Evolutionary conservation across 345 rosid species (phyloP), one percentile per base, ranked within the genome.

Genomic region (Gynandropsis gynandra): DNA sequence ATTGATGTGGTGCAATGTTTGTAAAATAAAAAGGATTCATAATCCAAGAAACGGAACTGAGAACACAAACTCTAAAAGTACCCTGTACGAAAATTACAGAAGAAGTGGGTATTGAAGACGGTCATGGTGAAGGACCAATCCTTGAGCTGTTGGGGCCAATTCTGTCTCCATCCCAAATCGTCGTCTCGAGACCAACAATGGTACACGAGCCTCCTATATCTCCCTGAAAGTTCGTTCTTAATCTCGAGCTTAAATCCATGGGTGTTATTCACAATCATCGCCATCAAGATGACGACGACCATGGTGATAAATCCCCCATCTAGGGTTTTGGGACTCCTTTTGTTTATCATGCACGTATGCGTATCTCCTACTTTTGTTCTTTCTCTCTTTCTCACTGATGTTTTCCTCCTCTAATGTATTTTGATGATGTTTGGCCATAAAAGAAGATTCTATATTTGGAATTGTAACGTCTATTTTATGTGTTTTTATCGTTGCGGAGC

Each of bases 151-250:
- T 7, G 32, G 36, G 70, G 65, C 70, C 60, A 65, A 55, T 65
- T 37, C 17, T 52, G 40, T 65, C 70, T 40, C 70, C 70, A 65
- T 16, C 65, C 65, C 8, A 59, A 35, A 47, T 52, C 70, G 19
- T 65, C 59, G 55, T 65, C 65, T 3, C 59, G 49, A 24, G 70
- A 65, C 70, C 65, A 65, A 16, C 70, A 59, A 39, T 65, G 40
- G 65, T 65, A 65, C 34, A 47, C 65, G 47, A 65, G 70, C 44
- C 16, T 65, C 14, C 60, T 52, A 41, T 59, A 59, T 13, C 56
- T 50, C 20, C 70, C 70, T 0, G 56, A 15, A 38, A 65, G 55
- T 31, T 65, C 65, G 64, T 65, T 59, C 12, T 4, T 46, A 12
- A 65, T 58, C 60, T 58, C 56, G 0, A 65, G 70, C 24, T 52